Evolutionary conservation across 2,329 filamentous ascomycete species (phyloP).

Genomic region (Sphaceloma murrayae): DNA sequence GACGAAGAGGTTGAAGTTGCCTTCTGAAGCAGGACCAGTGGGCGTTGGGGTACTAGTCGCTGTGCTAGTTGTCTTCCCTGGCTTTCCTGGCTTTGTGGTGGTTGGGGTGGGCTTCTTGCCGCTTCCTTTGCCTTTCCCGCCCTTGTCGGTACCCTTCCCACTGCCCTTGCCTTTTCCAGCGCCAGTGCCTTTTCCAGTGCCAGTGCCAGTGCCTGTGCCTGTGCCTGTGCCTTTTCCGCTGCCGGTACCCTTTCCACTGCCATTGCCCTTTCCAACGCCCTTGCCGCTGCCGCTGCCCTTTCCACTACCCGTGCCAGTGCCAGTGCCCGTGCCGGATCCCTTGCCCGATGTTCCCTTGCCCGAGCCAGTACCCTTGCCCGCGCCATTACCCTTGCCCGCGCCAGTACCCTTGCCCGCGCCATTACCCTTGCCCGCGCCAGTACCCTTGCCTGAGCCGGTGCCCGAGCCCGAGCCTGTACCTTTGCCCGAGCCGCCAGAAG

Average conservation of each 20-base stretch:
- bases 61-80: not conserved
- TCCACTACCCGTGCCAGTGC: not conserved
- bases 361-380: not conserved
- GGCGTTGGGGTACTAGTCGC: not conserved
- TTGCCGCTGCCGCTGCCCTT: constrained; percentile 1
- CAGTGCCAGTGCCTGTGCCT: not conserved
- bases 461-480: no score
- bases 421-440: not conserved
- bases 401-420: not conserved
- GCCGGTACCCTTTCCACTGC: not conserved
- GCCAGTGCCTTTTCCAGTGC: not conserved
- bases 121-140: not conserved
- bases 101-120: not conserved
- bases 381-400: not conserved
- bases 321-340: not conserved
- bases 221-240: not conserved
- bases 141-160: constrained; percentile 4
- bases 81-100: not conserved
- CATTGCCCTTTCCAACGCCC: not conserved
- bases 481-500: no score
- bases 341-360: not conserved
- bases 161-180: not conserved
- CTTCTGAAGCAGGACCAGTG: not conserved
- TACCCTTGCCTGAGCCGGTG: no score
- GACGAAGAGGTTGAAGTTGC: constrained; percentile 1